These are phyloP conservation scores for Pleurotus tuoliensis DNA, from an alignment of 768 basidiomycete species.

Conservation along the genomic window DNA sequence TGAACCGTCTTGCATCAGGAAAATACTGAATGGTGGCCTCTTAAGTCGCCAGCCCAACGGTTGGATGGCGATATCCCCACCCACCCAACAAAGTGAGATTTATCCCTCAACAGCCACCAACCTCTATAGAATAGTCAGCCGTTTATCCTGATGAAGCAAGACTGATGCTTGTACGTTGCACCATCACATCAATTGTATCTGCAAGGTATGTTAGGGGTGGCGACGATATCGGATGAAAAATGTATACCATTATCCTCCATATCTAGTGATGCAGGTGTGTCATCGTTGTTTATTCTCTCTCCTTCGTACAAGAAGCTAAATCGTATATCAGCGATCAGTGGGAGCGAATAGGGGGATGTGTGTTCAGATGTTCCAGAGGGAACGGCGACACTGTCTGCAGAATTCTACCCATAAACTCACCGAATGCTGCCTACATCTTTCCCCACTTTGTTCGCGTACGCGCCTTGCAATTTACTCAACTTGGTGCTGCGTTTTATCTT, in stretches of 20 bases:
- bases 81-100: too few species aligned
- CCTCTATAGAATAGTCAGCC: too few species aligned
- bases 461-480: constrained; percentile 87
- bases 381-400: neutral
- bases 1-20: too few species aligned
- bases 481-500: constrained; percentile 95
- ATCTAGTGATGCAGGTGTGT: constrained; percentile 79
- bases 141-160: too few species aligned
- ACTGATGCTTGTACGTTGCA: constrained; percentile 65
- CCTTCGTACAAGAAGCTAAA: constrained; percentile 90
- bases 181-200: constrained; percentile 97
- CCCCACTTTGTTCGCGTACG: constrained; percentile 90
- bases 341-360: neutral
- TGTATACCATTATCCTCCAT: constrained; percentile 85
- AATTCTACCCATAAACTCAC: constrained; percentile 40
- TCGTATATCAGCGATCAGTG: neutral
- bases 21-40: too few species aligned
- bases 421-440: constrained; percentile 86
- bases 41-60: too few species aligned
- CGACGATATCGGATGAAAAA: constrained; percentile 1
- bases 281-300: constrained; percentile 77
- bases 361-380: too few species aligned
- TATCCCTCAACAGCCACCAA: too few species aligned
- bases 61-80: too few species aligned
- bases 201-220: constrained; percentile 7